Conservation (phyloP, 441 rosid genomes). For the Francoa sonchifolia region DNA sequence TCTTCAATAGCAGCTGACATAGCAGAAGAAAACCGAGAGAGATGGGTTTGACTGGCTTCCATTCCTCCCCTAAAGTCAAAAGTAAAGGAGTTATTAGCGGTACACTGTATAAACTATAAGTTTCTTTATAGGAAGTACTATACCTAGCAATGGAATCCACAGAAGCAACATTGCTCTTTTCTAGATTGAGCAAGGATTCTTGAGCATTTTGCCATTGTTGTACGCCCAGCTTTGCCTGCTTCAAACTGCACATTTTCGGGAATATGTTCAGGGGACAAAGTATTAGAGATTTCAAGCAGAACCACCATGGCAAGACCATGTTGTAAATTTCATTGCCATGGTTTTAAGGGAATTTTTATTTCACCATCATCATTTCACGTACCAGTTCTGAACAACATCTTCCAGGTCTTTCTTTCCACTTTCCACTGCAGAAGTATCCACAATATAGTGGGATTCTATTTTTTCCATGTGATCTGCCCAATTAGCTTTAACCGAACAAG, state of each 20-base stretch:
- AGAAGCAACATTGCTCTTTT: slow-evolving; percentile 69
- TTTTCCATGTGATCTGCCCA: slow-evolving; percentile 75
- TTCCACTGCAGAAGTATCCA: slow-evolving; percentile 68
- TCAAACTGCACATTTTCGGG: slow-evolving; percentile 49
- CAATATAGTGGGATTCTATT: slow-evolving; percentile 60
- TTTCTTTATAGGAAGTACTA: slow-evolving; percentile 8
- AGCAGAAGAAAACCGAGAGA: slow-evolving; percentile 55
- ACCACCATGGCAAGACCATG: no score
- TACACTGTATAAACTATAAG: background rate
- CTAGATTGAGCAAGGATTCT: slow-evolving; percentile 69
- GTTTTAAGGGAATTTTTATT: no score
- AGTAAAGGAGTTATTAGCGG: background rate
- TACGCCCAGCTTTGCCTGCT: slow-evolving; percentile 61
- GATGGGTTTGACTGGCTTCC: slow-evolving; percentile 57
- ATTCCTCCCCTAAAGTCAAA: slow-evolving; percentile 53
- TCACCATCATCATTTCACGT: no score
- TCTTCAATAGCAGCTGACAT: slow-evolving; percentile 61
- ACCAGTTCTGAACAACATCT: slow-evolving; percentile 78
- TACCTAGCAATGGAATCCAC: slow-evolving; percentile 82
- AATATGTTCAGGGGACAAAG: no score
- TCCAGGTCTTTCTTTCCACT: slow-evolving; percentile 65
- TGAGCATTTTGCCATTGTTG: slow-evolving; percentile 84
- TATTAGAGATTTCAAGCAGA: no score
- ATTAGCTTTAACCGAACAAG: slow-evolving; percentile 56
- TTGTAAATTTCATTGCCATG: no score